These are phyloP conservation scores for Yamadazyma sp. DNA, from an alignment of 1,139 yeast genomes.

Conservation along the genomic window DNA sequence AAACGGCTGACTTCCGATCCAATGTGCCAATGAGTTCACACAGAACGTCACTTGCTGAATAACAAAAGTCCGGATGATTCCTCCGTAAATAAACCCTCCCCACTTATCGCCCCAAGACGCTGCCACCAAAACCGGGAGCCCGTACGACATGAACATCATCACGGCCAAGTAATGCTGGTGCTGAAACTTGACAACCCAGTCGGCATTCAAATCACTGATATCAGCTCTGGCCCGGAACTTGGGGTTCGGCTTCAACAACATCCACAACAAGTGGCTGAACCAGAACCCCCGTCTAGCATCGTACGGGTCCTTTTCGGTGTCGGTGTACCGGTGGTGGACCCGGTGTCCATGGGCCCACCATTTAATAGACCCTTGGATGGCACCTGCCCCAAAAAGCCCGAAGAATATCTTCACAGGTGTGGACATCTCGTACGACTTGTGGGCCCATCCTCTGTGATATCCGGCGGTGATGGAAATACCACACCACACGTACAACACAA, in stretches of 20 bases:
- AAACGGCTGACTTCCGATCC: constrained; percentile 97
- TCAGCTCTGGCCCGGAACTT: constrained; percentile 94
- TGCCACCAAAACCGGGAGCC: constrained; percentile 79
- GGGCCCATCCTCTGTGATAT: constrained; percentile 73
- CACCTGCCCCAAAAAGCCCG: constrained; percentile 89
- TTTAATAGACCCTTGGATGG: constrained; percentile 94
- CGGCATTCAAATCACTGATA: constrained; percentile 84
- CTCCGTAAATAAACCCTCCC: constrained; percentile 93
- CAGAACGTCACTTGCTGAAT: constrained; percentile 98
- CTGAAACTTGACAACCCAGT: constrained; percentile 88
- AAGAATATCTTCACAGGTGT: constrained; percentile 67
- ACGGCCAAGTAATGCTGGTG: constrained; percentile 82
- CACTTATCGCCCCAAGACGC: constrained; percentile 80
- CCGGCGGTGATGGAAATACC: constrained; percentile 93
- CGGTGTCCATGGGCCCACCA: constrained; percentile 99
- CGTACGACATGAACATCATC: constrained; percentile 65
- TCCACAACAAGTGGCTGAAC: constrained; percentile 98
- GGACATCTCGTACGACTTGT: constrained; percentile 78
- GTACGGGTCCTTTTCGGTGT: constrained; percentile 94
- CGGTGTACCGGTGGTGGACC: constrained; percentile 96
- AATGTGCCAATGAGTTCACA: constrained; percentile 97
- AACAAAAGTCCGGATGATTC: constrained; percentile 73
- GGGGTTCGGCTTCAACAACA: constrained; percentile 91
- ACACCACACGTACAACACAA: constrained; percentile 62
- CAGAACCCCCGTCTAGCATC: constrained; percentile 95